Evolutionary conservation across 1,139 yeast genomes (phyloP).

Genomic region (Kazachstania sp.): DNA sequence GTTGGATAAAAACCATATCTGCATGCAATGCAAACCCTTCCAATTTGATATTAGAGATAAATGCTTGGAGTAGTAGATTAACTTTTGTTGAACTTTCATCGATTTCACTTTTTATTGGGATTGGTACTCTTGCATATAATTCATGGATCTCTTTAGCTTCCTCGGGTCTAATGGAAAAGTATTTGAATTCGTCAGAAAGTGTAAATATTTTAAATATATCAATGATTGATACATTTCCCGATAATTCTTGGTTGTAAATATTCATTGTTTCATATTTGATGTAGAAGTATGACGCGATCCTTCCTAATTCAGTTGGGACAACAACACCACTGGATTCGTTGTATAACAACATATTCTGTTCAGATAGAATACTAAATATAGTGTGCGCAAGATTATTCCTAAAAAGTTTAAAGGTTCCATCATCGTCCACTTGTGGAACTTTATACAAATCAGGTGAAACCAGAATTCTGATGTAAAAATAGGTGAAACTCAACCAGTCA

Average conservation of each 20-base stretch:
- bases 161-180: conserved; percentile 77
- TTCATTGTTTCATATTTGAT: conserved; percentile 65
- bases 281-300: conserved; percentile 81
- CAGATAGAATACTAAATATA: conserved; percentile 53
- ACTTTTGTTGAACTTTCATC: conserved; percentile 74
- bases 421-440: conserved; percentile 48
- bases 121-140: conserved; percentile 67
- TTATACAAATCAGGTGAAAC: conserved; percentile 65
- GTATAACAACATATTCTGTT: conserved; percentile 52
- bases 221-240: conserved; percentile 57
- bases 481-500: conserved; percentile 73
- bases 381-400: conserved; percentile 67
- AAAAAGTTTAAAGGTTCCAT: conserved; percentile 41
- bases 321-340: conserved; percentile 42
- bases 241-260: conserved; percentile 51
- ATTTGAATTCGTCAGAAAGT: conserved; percentile 74
- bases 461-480: conserved; percentile 73
- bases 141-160: conserved; percentile 72
- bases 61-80: conserved; percentile 73
- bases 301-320: conserved; percentile 67
- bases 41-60: conserved; percentile 62
- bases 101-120: conserved; percentile 69
- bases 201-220: conserved; percentile 76
- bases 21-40: conserved; percentile 90
- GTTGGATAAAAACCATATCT: conserved; percentile 89